Evolutionary conservation across 176 grass and related monocot genomes (phyloP).

Genomic region (Puya raimondii): DNA sequence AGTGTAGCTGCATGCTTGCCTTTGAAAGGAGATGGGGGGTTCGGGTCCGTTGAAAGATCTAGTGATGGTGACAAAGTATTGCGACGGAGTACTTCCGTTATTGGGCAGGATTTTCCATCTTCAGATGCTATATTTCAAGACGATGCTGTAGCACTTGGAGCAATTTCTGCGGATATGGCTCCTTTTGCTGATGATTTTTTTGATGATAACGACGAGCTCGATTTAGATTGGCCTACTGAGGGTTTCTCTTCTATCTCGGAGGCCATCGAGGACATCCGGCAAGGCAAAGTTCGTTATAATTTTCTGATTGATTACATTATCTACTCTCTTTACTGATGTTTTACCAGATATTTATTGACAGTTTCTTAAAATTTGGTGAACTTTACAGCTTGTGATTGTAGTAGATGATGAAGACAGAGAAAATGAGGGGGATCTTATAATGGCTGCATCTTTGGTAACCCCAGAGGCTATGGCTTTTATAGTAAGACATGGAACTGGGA

Average conservation of each 20-base stretch:
- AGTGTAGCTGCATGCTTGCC: not conserved
- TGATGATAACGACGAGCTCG: slow-evolving; percentile 32
- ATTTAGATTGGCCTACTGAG: slow-evolving; percentile 71
- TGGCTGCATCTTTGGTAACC: slow-evolving; percentile 66
- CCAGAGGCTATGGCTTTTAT: slow-evolving; percentile 87
- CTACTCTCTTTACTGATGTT: not conserved
- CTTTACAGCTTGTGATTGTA: slow-evolving; percentile 72
- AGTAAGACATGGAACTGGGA: slow-evolving; percentile 73
- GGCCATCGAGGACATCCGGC: slow-evolving; percentile 64
- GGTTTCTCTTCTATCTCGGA: slow-evolving; percentile 68
- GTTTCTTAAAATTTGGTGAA: slow-evolving; percentile 16
- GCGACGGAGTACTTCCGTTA: slow-evolving; percentile 38
- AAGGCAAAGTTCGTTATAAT: slow-evolving; percentile 55
- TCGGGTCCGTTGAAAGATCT: not conserved
- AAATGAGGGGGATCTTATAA: slow-evolving; percentile 88
- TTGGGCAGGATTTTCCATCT: slow-evolving; percentile 48
- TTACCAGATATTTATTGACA: not conserved
- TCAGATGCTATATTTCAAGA: slow-evolving; percentile 15
- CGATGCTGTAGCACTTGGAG: slow-evolving; percentile 35
- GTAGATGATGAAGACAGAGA: slow-evolving; percentile 88
- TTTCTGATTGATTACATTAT: slow-evolving; percentile 16
- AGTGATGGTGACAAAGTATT: slow-evolving; percentile 15
- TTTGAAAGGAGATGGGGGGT: not conserved
- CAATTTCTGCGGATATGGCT: slow-evolving; percentile 27
- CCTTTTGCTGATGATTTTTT: slow-evolving; percentile 22